Base-by-base conservation (phyloP, 2,329 filamentous ascomycete genomes). In the Stachybotrys chlorohalonatus region DNA sequence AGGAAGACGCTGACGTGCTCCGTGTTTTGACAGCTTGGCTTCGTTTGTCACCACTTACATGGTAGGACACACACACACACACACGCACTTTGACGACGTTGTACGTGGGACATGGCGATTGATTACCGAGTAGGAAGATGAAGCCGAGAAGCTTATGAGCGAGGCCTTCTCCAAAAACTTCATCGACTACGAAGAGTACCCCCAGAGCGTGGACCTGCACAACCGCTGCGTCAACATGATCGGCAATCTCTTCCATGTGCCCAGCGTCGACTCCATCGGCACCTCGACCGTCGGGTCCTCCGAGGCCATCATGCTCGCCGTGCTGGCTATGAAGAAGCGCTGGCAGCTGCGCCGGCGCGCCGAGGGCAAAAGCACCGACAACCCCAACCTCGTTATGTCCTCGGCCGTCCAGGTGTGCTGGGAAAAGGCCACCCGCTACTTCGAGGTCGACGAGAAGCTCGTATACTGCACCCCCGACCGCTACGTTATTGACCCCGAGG, bases 41-140 rank as follows among this genome's bases (percentile, higher is more conserved):
- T 92, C 87, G 45, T 97, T 97, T 66, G 91, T 96, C 60, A 96
- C 92, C 1, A 96, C 93, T 1, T 96, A 95, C 76, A 96, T 96
- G 91, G 87, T 90, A 76, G 62, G 73, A 6, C 11, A 11, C 24
- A 42, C 24, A 24, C 24, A 24, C 24, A 24, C 24, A 24, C 24
- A 24, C 24, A 24, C 24, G 4, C 24, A 24, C 24, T 57, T 48
- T 54, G 24, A 49, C 47, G n/a, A 30, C 7, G 15, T 30, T 49
- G 2, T 24, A 4, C 24, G 4, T 24, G 24, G 24, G 15, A 54
- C 36, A 9, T 13, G 4, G 24, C 24, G 24, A 24, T 24, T n/a
- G 13, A n/a, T 15, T 50, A 13, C 36, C 36, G 8, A 9, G 1
- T 62, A 90, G 87, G 92, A 96, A 75, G 89, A 96, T 49, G 93